A percentile compares a stretch with the other conserved stretches of the same genome.
phyloP scores from a whole-genome alignment of 148 eudicot genomes.

The Camellia granthamiana region DNA sequence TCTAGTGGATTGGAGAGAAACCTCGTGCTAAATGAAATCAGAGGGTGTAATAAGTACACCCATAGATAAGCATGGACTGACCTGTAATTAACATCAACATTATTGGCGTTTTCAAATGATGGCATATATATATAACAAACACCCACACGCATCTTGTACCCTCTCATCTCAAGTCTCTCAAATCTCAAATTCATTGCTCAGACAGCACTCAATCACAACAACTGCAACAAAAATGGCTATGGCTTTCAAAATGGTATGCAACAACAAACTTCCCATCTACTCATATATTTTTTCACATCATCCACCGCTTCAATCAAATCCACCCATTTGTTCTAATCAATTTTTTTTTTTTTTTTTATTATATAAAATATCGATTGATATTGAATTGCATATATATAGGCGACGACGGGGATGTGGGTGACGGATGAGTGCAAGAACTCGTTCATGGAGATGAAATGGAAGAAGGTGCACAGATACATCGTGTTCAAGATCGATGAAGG shows the following conservation, averaged over 20 bases:
- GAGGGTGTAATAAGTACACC: too few species aligned
- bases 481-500: slow-evolving; percentile 88
- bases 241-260: slow-evolving; percentile 92
- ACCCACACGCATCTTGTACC: background rate
- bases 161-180: background rate
- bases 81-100: slow-evolving; percentile 22
- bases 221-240: slow-evolving; percentile 58
- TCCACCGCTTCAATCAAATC: background rate
- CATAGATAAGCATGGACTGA: background rate
- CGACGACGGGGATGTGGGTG: slow-evolving; percentile 78
- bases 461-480: slow-evolving; percentile 83
- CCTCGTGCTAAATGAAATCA: too few species aligned
- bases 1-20: too few species aligned
- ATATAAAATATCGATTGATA: too few species aligned
- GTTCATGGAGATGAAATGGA: slow-evolving; percentile 99
- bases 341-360: background rate
- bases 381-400: slow-evolving; percentile 29
- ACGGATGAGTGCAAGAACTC: slow-evolving; percentile 94
- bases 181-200: background rate
- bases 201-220: background rate
- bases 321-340: background rate
- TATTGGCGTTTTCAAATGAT: slow-evolving; percentile 25
- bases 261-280: background rate
- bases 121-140: slow-evolving; percentile 25
- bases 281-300: background rate